phyloP scores from a whole-genome alignment of 805 yeast genomes.

The Torulaspora indica region DNA sequence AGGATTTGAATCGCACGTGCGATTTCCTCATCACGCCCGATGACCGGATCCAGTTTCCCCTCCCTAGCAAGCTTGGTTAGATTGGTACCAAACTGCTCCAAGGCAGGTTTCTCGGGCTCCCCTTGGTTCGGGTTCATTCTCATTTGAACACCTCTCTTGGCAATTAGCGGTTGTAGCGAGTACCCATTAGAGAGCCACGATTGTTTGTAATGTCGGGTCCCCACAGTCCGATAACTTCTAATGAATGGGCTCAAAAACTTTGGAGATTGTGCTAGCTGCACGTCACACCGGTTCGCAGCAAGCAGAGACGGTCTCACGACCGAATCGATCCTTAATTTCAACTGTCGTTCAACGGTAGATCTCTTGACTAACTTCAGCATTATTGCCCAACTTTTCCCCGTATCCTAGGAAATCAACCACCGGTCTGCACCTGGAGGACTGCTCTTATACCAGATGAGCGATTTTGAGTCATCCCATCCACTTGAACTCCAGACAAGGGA shows the following conservation, averaged over 20 bases:
- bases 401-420: background rate
- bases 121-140: constrained; percentile 44
- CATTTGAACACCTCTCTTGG: constrained; percentile 23
- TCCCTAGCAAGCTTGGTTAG: constrained; percentile 80
- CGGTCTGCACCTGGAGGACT: background rate
- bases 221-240: background rate
- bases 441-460: constrained; percentile 10
- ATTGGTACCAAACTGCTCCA: constrained; percentile 81
- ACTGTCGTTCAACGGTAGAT: constrained; percentile 12
- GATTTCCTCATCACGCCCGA: constrained; percentile 94
- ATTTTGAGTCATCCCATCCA: background rate
- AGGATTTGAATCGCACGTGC: constrained; percentile 87
- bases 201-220: background rate
- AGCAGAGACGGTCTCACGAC: constrained; percentile 2
- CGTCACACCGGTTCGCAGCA: background rate
- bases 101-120: constrained; percentile 61
- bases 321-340: constrained; percentile 5
- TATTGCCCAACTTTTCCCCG: background rate
- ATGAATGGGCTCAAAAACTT: background rate
- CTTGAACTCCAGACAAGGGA: background rate
- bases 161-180: background rate
- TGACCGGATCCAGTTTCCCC: constrained; percentile 93
- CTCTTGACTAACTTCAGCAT: constrained; percentile 13
- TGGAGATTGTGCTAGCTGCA: background rate
- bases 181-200: background rate